Evolutionary conservation across 2,329 filamentous ascomycete species (phyloP), one percentile per base, ranked within the genome.

Genomic region (Xylaria polymorpha): DNA sequence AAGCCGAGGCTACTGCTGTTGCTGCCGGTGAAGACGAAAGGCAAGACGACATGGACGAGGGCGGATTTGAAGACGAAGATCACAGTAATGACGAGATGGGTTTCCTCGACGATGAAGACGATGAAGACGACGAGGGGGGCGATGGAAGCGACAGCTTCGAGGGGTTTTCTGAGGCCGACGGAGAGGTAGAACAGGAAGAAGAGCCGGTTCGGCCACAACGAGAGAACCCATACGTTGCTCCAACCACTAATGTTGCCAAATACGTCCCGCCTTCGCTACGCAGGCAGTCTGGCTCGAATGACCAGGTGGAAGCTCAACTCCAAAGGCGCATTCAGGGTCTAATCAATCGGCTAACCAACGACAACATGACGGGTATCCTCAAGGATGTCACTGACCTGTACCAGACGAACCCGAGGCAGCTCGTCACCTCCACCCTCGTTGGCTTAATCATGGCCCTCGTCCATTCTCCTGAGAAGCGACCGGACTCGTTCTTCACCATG

Each of bases 161-260:
- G 32, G 83, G 80, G 0, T 85, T 83, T 61, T 77, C 76, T 3
- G 80, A 81, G 32, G 75, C 78, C 18, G 76, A 78, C 68, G 70
- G 73, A 29, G 37, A 57, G 8, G 48, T 18, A 43, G 39, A 81
- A n/a, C n/a, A n/a, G n/a, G n/a, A n/a, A n/a, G n/a, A n/a, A n/a
- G n/a, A n/a, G 61, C 78, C 79, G 4, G 46, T 78, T n/a, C 79
- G 79, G 51, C 85, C 83, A 70, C 85, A 85, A 66, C 87, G 89
- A 69, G 95, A 98, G 79, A 98, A 98, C 73, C 95, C 95, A 4
- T 98, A 97, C 74, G 85, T 95, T 60, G 92, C 95, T 3, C 95
- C 95, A 4, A 79, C 83, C 1, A 80, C 81, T 1, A 82, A 82
- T 48, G 78, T 83, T 20, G 83, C 85, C 6, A 97, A 97, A 86